Base-by-base conservation (phyloP, 2,329 filamentous ascomycete genomes). In the Dactylellina drechsleri region DNA sequence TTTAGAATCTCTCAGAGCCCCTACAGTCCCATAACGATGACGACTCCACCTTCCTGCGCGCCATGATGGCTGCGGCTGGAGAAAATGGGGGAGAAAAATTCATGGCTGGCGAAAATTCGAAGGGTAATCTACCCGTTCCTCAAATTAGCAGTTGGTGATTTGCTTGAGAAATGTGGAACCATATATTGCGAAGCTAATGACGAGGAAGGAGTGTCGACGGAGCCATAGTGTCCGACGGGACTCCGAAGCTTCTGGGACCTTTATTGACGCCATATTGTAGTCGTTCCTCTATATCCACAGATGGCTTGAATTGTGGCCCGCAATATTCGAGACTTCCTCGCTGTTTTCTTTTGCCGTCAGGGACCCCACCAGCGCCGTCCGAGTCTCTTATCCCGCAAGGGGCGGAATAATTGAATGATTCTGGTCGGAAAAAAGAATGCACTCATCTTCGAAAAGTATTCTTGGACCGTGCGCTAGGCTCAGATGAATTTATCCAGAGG, bases 221-320 rank as follows among this genome's bases (percentile, higher is more conserved):
- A 74, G 62, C 41, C 47, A 74, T 47, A 49, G 58, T 59, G 18
- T 67, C 70, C 70, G 70, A 74, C 56, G 62, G 56, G 28, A 50
- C 57, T 45, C 28, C 50, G 43, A 43, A 23, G 12, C 49, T 60
- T 47, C 16, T 47, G 5, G 18, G 49, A 41, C 20, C 40, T 31
- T 20, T 18, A 59, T 47, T 60, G 52, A 65, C 54, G 59, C 52
- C 53, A 66, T 65, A 43, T 45, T 49, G 45, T 56, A 43, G 56
- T 54, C 49, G 26, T n/a, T 10, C 26, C 1, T 57, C 49, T 13
- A 23, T 16, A 58, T 18, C 26, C n/a, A n/a, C 36, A 53, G 45
- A 43, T 58, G 40, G 57, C 49, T 62, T 70, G 40, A 26, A n/a
- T n/a, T 28, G 49, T 13, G 7, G 40, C 20, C 31, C 49, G 23